A percentile compares a stretch with the other conserved stretches of the same genome.
phyloP scores from a whole-genome alignment of 495 filamentous ascomycete genomes.

The Neurospora sp. region DNA sequence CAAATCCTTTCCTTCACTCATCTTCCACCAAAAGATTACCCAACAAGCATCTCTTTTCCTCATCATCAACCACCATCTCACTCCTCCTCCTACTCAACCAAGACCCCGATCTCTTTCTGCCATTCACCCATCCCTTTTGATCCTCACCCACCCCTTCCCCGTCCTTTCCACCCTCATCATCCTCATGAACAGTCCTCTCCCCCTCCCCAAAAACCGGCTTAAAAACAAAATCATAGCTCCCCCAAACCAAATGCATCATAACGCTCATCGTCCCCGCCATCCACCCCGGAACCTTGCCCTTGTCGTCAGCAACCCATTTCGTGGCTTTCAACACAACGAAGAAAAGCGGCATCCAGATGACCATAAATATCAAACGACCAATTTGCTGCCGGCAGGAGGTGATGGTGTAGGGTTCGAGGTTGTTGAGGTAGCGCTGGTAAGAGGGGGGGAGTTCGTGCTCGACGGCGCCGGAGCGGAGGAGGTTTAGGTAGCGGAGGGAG shows the following conservation, averaged over 20 bases:
- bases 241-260: slow-evolving; percentile 55
- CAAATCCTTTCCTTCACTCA: not conserved
- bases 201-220: slow-evolving; percentile 72
- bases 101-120: not conserved
- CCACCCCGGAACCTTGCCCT: slow-evolving; percentile 62
- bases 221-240: slow-evolving; percentile 61
- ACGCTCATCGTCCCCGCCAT: slow-evolving; percentile 35
- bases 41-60: slow-evolving; percentile 17
- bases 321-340: slow-evolving; percentile 35
- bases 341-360: slow-evolving; percentile 51
- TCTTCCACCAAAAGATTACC: not conserved
- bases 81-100: not conserved
- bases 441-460: slow-evolving; percentile 68
- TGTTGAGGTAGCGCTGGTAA: slow-evolving; percentile 59
- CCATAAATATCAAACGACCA: slow-evolving; percentile 51
- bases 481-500: slow-evolving; percentile 67
- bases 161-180: slow-evolving; percentile 4
- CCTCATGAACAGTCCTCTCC: slow-evolving; percentile 54
- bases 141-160: not conserved
- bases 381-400: slow-evolving; percentile 57
- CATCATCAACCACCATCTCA: slow-evolving; percentile 8
- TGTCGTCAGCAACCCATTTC: slow-evolving; percentile 36
- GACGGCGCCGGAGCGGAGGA: slow-evolving; percentile 64
- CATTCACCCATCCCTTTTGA: not conserved
- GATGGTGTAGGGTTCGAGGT: slow-evolving; percentile 55